A percentile compares a stretch with the other conserved stretches of the same genome.
Evolutionary conservation across 2,329 filamentous ascomycete genomes (phyloP).

Genomic region (Lomentospora prolificans): DNA sequence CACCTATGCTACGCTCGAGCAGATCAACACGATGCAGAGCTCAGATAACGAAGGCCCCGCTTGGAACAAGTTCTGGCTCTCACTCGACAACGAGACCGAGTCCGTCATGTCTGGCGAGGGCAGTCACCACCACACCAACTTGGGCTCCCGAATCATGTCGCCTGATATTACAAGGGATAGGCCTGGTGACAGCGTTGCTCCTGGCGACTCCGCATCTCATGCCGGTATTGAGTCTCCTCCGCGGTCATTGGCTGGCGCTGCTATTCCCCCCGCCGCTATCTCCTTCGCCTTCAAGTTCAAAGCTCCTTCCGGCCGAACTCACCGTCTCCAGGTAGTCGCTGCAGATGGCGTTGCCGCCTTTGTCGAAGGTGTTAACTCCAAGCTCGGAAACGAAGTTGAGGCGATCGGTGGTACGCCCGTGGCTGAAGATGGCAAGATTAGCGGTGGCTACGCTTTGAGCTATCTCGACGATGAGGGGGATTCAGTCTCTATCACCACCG

Average conservation of each 20-base stretch:
- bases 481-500: constrained; percentile 91
- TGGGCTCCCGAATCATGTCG: constrained; percentile 66
- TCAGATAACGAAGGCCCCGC: constrained; percentile 87
- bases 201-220: constrained; percentile 91
- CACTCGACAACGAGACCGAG: constrained; percentile 87
- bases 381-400: constrained; percentile 77
- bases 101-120: constrained; percentile 92
- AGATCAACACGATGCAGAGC: constrained; percentile 90
- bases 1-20: constrained; percentile 94
- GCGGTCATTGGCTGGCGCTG: constrained; percentile 47
- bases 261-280: constrained; percentile 50
- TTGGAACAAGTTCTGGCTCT: constrained; percentile 99
- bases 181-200: constrained; percentile 72
- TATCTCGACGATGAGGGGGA: constrained; percentile 97
- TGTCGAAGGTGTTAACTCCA: constrained; percentile 65
- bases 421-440: constrained; percentile 70
- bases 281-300: constrained; percentile 99
- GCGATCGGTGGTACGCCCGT: constrained; percentile 70
- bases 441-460: constrained; percentile 79
- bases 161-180: constrained; percentile 66
- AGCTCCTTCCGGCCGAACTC: constrained; percentile 86
- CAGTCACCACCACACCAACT: constrained; percentile 55
- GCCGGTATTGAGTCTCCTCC: constrained; percentile 71
- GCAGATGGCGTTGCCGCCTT: constrained; percentile 73
- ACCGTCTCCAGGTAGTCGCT: constrained; percentile 77